Percentiles rank a stretch among this genome's conserved stretches.
These are phyloP conservation scores for Naegleria fowleri DNA, from an alignment of 208 protist species.

Conservation along the genomic window DNA sequence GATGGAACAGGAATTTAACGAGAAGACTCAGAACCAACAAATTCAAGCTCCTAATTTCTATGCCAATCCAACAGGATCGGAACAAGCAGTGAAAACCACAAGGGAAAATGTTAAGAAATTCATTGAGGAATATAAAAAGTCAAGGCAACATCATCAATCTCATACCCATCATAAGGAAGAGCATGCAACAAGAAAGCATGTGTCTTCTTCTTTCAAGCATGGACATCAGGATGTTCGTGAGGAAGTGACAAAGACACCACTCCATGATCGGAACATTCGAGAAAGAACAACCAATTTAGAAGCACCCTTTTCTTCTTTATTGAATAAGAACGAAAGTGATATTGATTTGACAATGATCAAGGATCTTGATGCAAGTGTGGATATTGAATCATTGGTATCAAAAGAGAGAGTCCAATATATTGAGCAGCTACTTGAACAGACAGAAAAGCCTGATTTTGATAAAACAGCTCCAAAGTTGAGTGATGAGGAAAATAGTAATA, in stretches of 20 bases:
- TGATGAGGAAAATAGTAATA: background rate
- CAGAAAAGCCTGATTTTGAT: background rate
- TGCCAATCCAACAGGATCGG: background rate
- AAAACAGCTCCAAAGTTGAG: background rate
- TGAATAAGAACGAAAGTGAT: too few species aligned
- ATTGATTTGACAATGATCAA: background rate
- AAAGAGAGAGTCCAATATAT: background rate
- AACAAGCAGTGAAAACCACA: background rate
- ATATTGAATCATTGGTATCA: background rate
- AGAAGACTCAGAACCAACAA: background rate
- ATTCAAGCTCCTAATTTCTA: background rate
- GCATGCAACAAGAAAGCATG: background rate
- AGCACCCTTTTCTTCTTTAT: too few species aligned
- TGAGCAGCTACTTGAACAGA: background rate
- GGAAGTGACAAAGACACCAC: too few species aligned
- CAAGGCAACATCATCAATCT: background rate
- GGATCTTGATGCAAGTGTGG: background rate
- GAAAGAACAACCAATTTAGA: too few species aligned
- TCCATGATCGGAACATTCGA: too few species aligned
- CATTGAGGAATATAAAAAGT: background rate
- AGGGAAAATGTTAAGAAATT: background rate
- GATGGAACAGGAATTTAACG: background rate
- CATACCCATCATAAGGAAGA: background rate
- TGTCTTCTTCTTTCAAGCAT: too few species aligned
- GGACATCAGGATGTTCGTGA: too few species aligned